These are phyloP conservation scores for Chaetomiaceae sp. DNA, from an alignment of 2,329 filamentous ascomycete genomes.

Conservation along the genomic window DNA sequence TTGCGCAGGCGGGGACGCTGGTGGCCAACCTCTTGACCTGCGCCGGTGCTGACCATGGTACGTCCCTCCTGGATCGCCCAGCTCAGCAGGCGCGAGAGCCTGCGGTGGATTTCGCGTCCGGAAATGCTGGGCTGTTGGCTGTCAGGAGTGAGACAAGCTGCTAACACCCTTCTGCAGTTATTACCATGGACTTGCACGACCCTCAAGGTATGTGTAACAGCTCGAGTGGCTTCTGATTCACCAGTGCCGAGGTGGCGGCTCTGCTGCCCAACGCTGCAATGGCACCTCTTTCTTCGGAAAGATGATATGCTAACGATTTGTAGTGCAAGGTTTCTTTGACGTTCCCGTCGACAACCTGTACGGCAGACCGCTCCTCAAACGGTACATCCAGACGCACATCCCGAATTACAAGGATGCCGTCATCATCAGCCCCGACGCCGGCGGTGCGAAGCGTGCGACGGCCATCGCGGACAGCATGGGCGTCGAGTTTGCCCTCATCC, in stretches of 20 bases:
- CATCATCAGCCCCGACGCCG: constrained; percentile 92
- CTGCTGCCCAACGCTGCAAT: not conserved
- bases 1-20: constrained; percentile 91
- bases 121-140: not conserved
- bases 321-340: constrained; percentile 98
- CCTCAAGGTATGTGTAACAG: constrained; percentile 53
- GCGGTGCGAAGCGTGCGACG: constrained; percentile 92
- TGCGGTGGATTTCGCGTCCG: not conserved
- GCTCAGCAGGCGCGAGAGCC: not conserved
- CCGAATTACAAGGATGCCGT: constrained; percentile 81
- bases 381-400: constrained; percentile 74
- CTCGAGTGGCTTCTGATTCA: not conserved
- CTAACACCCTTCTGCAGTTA: constrained; percentile 49
- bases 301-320: not conserved
- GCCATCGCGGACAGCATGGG: constrained; percentile 89
- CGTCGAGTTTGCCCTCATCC: constrained; percentile 95
- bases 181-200: constrained; percentile 95
- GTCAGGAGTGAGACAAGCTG: not conserved
- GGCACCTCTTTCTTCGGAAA: not conserved
- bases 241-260: not conserved
- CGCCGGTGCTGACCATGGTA: constrained; percentile 88
- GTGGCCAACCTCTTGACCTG: constrained; percentile 93
- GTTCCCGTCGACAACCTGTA: constrained; percentile 98
- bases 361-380: constrained; percentile 68
- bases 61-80: constrained; percentile 21